Evolutionary conservation across 495 filamentous ascomycete species (phyloP), one percentile per base, ranked within the genome.

Genomic region (Hyaloscypha variabilis): DNA sequence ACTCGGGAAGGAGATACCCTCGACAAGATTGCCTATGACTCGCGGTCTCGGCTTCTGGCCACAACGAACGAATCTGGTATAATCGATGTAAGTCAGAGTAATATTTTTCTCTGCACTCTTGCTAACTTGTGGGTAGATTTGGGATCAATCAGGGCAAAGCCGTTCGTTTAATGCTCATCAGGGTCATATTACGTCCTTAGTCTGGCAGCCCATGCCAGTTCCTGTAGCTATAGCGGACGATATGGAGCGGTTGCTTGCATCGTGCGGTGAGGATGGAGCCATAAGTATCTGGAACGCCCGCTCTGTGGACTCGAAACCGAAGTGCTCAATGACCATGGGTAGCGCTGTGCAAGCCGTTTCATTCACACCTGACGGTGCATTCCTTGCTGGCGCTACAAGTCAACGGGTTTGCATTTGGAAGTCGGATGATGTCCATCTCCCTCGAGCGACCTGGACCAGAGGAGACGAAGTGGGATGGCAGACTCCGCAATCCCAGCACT

Each of bases 361-460:
- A 14, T 91, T 92, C 66, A 90, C 89, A 0, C 88, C 91, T 0
- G 89, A 93, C 67, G 90, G 91, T 13, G 85, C 82, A 50, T 85
- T 88, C 55, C 78, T 94, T 46, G 88, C 90, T 25, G 90, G 85
- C 17, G 90, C 87, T 13, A 88, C 87, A 24, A 82, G 78, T 60
- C 84, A 89, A 60, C 81, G 77, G 56, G 79, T 92, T 23, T 78
- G 90, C 50, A 87, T 93, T 19, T 93, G 90, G 90, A 90, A 90
- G 68, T 81, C 85, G 10, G 88, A 88, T 49, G 87, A 87, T 23
- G 86, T 84, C 10, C 80, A 82, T 39, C 78, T 87, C 50, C 88
- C 90, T 10, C 81, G 87, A 53, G 89, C 90, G 25, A 83, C 75
- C 51, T 93, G 89, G 88, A 81, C 70, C 54, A 67, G 79, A 60